Evolutionary conservation across 148 eudicot genomes (phyloP).

Genomic region (Rhododendron kiyosumense): DNA sequence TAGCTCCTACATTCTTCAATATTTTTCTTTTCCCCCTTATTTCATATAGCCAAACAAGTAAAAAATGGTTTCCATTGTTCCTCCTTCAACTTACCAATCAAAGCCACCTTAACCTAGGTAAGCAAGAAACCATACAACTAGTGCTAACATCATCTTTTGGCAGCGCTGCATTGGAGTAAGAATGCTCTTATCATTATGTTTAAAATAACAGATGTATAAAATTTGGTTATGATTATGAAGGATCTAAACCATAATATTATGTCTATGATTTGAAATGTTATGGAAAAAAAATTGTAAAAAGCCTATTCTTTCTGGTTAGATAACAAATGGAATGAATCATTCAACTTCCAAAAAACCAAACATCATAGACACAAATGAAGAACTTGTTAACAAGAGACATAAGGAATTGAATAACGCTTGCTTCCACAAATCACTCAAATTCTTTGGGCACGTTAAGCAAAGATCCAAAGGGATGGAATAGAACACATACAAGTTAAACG

Average conservation of each 20-base stretch:
- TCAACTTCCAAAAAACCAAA: not conserved
- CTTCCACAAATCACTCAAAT: not conserved
- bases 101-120: not conserved
- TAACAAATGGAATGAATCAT: not conserved
- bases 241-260: not conserved
- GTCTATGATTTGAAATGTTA: not conserved
- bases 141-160: not conserved
- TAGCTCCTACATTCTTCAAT: not conserved
- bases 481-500: not conserved
- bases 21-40: not conserved
- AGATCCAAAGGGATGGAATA: not conserved
- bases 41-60: not conserved
- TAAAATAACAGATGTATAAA: no score
- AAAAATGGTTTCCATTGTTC: not conserved
- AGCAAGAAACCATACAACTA: not conserved
- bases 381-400: not conserved
- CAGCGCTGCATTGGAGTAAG: not conserved
- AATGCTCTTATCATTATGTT: not conserved
- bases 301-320: not conserved
- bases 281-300: no score
- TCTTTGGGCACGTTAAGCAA: not conserved
- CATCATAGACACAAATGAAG: not conserved
- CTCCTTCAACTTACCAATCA: not conserved
- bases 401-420: not conserved
- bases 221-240: not conserved